These are phyloP conservation scores for Biscogniauxia marginata DNA, from an alignment of 2,329 filamentous ascomycete genomes.

Conservation along the genomic window DNA sequence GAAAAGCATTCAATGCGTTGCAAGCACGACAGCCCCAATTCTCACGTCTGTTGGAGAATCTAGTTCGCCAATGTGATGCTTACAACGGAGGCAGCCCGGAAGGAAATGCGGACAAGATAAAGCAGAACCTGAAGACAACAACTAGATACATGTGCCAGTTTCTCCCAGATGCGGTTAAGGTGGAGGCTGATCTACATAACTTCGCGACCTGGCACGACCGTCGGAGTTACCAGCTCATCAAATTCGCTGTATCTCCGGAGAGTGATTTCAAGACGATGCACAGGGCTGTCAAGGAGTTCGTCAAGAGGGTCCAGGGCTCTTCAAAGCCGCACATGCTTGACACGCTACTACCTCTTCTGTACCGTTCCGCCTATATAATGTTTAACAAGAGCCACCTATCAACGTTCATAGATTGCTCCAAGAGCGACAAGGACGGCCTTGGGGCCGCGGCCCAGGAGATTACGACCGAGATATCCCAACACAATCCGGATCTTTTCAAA, in stretches of 20 bases:
- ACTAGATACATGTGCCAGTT: conserved; percentile 71
- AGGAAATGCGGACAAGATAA: conserved; percentile 66
- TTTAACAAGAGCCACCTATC: conserved; percentile 95
- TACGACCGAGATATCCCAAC: conserved; percentile 85
- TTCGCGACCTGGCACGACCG: conserved; percentile 92
- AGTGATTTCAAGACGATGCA: conserved; percentile 91
- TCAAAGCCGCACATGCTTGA: conserved; percentile 68
- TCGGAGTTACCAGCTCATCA: conserved; percentile 83
- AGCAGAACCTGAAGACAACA: conserved; percentile 68
- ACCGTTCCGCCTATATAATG: conserved; percentile 77
- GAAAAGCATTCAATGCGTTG: conserved; percentile 84
- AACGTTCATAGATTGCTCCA: conserved; percentile 83
- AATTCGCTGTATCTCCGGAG: conserved; percentile 79
- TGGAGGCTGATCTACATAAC: conserved; percentile 76
- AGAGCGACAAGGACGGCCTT: conserved; percentile 77
- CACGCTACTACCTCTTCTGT: conserved; percentile 78
- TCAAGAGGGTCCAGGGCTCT: conserved; percentile 73
- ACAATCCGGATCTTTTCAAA: conserved; percentile 87
- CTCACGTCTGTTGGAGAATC: conserved; percentile 70
- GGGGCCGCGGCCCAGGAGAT: conserved; percentile 81
- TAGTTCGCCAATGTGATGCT: conserved; percentile 80
- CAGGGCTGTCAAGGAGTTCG: conserved; percentile 86
- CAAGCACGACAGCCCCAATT: conserved; percentile 75
- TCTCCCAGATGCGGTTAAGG: conserved; percentile 72
- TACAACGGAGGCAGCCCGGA: conserved; percentile 86